phyloP scores from a whole-genome alignment of 768 basidiomycete species.

The Sarcodon sp. region DNA sequence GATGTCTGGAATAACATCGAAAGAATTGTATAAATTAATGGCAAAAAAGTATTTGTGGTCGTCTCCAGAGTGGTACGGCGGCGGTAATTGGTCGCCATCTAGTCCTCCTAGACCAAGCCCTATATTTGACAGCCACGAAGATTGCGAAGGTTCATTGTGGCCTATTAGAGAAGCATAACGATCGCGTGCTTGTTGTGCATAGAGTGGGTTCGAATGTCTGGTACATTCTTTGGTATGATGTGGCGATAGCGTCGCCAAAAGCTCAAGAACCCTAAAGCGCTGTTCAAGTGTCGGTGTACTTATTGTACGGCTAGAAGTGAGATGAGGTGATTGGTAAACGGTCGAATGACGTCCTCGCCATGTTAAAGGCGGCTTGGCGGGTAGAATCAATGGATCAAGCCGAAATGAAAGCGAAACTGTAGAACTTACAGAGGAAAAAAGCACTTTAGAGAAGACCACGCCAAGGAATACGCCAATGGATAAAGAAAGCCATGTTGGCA shows the following conservation, averaged over 20 bases:
- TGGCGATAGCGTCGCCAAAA: conserved; percentile 77
- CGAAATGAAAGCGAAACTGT: conserved; percentile 18
- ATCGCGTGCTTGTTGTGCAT: conserved; percentile 72
- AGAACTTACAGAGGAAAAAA: conserved; percentile 23
- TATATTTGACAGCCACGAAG: conserved; percentile 49
- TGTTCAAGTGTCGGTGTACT: conserved; percentile 74
- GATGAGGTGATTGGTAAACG: conserved; percentile 29
- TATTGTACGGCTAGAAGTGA: conserved; percentile 33
- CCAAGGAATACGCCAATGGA: conserved; percentile 15
- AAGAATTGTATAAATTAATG: conserved; percentile 99
- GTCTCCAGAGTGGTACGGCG: conserved; percentile 23
- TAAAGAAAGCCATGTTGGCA: conserved; percentile 17
- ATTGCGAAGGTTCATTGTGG: conserved; percentile 43
- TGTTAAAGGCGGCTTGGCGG: conserved; percentile 18
- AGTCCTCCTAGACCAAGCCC: conserved; percentile 29
- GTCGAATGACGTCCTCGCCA: conserved; percentile 47
- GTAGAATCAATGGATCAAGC: not conserved
- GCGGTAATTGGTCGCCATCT: conserved; percentile 23
- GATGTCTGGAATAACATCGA: conserved; percentile 95
- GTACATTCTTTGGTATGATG: conserved; percentile 94
- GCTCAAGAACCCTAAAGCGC: conserved; percentile 72
- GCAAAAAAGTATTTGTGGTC: conserved; percentile 99
- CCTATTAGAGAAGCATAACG: conserved; percentile 81
- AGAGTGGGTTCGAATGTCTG: conserved; percentile 70
- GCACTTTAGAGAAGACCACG: conserved; percentile 12